Evolutionary conservation across 768 basidiomycete genomes (phyloP), one percentile per base, ranked within the genome.

Genomic region (Kwoniella heveanensis): DNA sequence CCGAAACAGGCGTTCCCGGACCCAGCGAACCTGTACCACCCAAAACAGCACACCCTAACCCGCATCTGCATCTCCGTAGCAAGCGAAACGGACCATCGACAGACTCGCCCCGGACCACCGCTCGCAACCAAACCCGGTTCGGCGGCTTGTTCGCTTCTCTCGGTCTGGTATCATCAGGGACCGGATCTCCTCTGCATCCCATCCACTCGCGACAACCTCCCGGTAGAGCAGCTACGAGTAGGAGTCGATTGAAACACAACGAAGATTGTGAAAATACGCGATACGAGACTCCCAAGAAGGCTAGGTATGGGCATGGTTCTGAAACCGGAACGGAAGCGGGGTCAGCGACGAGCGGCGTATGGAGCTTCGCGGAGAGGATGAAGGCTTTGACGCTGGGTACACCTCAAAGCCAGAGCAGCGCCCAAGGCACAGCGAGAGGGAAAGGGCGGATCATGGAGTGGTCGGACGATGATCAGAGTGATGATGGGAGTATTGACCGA

Each of bases 41-140:
- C n/a, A n/a, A n/a, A n/a, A n/a, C n/a, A n/a, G n/a, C n/a, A n/a
- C n/a, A n/a, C n/a, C n/a, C n/a, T n/a, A n/a, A n/a, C n/a, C n/a
- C n/a, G n/a, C n/a, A n/a, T n/a, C n/a, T n/a, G n/a, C n/a, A n/a
- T n/a, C n/a, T 66, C 10, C 54, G 49, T 13, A 61, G 57, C 5
- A 73, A 73, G 56, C 36, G 48, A 7, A 58, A 61, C 21, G 66
- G 65, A 49, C 61, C 69, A 19, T 67, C 71, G 12, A 60, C 64
- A n/a, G 64, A 64, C 13, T 70, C 72, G 10, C 72, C 72, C 15
- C 60, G 66, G 10, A 73, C 72, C 5, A 64, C 65, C 27, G 65
- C 57, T 1, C 59, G 46, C 13, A 70, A 65, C 49, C 62, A 68
- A 30, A 19, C 51, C 9, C 56, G 71, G 6, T 65, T 73, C 49